These are phyloP conservation scores for Tritrichomonas musculus DNA, from an alignment of 208 protist genomes.

Conservation along the genomic window DNA sequence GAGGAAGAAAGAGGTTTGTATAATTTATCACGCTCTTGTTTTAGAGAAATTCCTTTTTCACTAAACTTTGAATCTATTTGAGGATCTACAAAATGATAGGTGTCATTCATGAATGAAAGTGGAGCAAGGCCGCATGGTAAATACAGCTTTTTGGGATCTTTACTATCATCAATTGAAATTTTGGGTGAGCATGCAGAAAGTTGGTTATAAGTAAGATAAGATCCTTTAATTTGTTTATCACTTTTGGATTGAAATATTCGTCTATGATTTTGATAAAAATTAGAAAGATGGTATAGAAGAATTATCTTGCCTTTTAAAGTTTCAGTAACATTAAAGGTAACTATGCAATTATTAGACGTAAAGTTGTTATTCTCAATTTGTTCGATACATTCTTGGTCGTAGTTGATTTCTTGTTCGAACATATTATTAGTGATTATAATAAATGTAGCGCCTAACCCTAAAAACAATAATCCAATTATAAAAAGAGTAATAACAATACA, in stretches of 20 bases:
- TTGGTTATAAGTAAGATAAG: not conserved
- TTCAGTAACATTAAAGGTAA: not conserved
- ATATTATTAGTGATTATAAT: not conserved
- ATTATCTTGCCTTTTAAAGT: not conserved
- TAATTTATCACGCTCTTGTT: not conserved
- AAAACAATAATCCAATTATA: not conserved
- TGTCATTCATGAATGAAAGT: not conserved
- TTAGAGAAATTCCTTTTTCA: not conserved
- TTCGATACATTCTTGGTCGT: not conserved
- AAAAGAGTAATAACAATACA: not conserved
- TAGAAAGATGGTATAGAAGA: not conserved
- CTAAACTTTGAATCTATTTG: not conserved
- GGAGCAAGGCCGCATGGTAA: not conserved
- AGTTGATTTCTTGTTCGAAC: not conserved
- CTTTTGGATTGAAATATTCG: not conserved
- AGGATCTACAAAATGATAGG: not conserved
- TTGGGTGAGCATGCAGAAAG: not conserved
- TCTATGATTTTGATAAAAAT: slow-evolving; percentile 26
- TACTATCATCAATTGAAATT: not conserved
- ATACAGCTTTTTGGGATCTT: not conserved
- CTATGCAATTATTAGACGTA: not conserved
- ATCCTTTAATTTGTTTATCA: not conserved
- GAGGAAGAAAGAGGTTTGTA: not conserved
- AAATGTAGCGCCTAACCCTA: not conserved
- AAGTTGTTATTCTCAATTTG: too few relatives aligned